Base-by-base conservation (phyloP, 2,329 filamentous ascomycete species). In the Fusarium zealandicum region DNA sequence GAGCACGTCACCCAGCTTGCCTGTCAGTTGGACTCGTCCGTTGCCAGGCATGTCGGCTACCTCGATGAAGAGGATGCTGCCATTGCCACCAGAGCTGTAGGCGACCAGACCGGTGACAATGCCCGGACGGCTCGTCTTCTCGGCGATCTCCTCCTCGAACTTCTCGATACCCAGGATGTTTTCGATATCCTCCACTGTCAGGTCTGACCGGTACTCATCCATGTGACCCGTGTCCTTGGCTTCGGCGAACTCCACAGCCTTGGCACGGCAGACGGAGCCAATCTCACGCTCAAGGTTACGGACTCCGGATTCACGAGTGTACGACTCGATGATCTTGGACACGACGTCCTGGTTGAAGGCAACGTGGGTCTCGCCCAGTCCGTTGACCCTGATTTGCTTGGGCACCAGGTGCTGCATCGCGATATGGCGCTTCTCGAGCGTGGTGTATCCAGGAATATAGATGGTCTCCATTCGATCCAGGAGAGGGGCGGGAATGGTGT, bases 401-500 rank as follows among this genome's bases (percentile, higher is more conserved):
- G 95, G 95, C 16, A 99, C 88, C n/a, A 99, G 81, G 74, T 99
- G 95, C 65, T 90, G 89, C 66, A 87, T 87, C 13, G 95, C 93
- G 70, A 99, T 99, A 72, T 97, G 92, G 51, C 92, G 86, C 79
- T 99, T 99, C 79, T 99, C 95, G 14, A 98, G 82, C 6, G 93
- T 97, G 0, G 95, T 99, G 78, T 99, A 99, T 63, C 95, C 95
- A 2, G 92, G 91, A 17, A 99, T 84, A 62, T 90, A 85, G 48
- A 99, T 96, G 6, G 89, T 96, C 76, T 99, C 95, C 93, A 99
- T 97, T 54, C 95, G 89, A 75, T 99, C 95, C 11, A 99, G 82
- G 3, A 99, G 80, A 14, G 95, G 93, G n/a, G 92, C 82, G 2
- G 95, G 93, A 47, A 99, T 99, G 1, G 93, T 97, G 69, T 98